Evolutionary conservation across 2,329 filamentous ascomycete species (phyloP).

Genomic region (Daldinia eschscholtzii): DNA sequence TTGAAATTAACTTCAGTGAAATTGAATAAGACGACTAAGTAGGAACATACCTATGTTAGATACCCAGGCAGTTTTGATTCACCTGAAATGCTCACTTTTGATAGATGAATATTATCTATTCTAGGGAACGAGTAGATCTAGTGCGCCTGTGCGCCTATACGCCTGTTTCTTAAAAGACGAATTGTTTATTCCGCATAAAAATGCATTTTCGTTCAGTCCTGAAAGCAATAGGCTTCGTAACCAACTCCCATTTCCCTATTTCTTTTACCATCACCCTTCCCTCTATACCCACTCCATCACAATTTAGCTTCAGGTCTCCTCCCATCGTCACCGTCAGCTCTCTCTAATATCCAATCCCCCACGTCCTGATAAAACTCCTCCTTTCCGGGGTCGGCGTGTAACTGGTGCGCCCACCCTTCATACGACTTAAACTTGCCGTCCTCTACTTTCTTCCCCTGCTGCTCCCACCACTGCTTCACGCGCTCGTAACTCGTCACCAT

Average conservation of each 20-base stretch:
- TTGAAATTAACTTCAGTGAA: background rate
- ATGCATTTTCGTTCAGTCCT: background rate
- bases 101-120: background rate
- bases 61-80: too few species aligned
- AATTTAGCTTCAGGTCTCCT: slow-evolving; percentile 43
- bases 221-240: background rate
- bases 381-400: slow-evolving; percentile 71
- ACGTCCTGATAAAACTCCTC: slow-evolving; percentile 71
- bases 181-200: too few species aligned
- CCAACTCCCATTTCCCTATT: background rate
- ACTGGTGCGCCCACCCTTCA: slow-evolving; percentile 82
- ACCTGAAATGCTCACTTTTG: too few species aligned
- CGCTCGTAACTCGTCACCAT: slow-evolving; percentile 74
- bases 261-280: background rate
- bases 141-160: background rate
- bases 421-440: slow-evolving; percentile 81
- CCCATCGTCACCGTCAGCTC: slow-evolving; percentile 37
- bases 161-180: background rate
- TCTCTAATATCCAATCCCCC: slow-evolving; percentile 73
- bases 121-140: background rate
- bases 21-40: background rate
- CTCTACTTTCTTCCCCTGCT: slow-evolving; percentile 64
- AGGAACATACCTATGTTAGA: background rate
- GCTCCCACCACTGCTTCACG: slow-evolving; percentile 73
- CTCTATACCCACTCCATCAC: slow-evolving; percentile 18